These are phyloP conservation scores for Fusarium haematococcum DNA, from an alignment of 2,329 filamentous ascomycete genomes.

Conservation along the genomic window DNA sequence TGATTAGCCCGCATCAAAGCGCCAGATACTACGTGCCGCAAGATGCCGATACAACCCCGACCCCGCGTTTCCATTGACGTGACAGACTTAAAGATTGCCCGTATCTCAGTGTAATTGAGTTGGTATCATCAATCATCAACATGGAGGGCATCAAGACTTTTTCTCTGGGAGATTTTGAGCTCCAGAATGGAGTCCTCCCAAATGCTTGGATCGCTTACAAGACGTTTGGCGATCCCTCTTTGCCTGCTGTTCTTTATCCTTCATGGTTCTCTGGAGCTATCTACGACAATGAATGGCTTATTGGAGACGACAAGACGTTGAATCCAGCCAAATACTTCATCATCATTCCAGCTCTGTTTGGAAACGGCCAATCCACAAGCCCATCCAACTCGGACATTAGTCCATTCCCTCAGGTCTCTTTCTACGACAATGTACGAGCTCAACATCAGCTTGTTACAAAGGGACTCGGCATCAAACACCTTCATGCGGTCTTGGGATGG, in stretches of 20 bases:
- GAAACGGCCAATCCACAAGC: slow-evolving; percentile 65
- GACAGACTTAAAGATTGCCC: not conserved
- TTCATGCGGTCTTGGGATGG: slow-evolving; percentile 65
- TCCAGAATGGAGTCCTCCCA: slow-evolving; percentile 73
- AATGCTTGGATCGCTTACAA: slow-evolving; percentile 81
- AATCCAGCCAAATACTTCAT: slow-evolving; percentile 66
- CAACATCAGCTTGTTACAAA: slow-evolving; percentile 58
- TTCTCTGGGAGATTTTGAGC: slow-evolving; percentile 72
- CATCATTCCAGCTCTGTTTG: slow-evolving; percentile 63
- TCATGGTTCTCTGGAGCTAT: slow-evolving; percentile 77
- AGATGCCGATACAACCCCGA: not conserved
- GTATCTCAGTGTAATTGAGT: not conserved
- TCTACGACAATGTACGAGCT: slow-evolving; percentile 64
- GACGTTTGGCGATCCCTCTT: slow-evolving; percentile 73
- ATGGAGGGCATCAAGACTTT: slow-evolving; percentile 50
- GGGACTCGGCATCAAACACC: slow-evolving; percentile 55
- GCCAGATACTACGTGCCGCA: not conserved
- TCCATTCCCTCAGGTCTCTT: slow-evolving; percentile 58
- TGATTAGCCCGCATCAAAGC: slow-evolving; percentile 16
- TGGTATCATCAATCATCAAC: not conserved
- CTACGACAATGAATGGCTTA: slow-evolving; percentile 79
- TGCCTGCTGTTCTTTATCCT: slow-evolving; percentile 79
- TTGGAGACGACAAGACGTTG: slow-evolving; percentile 73
- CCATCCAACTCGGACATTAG: slow-evolving; percentile 59
- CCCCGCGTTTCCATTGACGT: not conserved